A percentile compares a stretch with the other conserved stretches of the same genome.
Evolutionary conservation across 2,329 filamentous ascomycete genomes (phyloP).

Genomic region (Sclerotinia borealis): DNA sequence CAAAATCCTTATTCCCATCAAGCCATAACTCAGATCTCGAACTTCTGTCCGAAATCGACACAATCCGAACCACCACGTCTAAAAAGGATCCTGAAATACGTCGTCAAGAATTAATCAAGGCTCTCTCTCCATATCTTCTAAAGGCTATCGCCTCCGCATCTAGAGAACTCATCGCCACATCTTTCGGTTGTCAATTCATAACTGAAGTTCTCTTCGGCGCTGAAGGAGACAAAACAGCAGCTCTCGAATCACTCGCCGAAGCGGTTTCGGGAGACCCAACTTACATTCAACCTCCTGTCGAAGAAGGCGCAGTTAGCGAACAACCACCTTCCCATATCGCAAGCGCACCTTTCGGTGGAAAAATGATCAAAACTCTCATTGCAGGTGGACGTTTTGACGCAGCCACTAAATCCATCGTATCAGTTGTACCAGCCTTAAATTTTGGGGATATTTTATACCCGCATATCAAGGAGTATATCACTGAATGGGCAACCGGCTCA

Average conservation of each 20-base stretch:
- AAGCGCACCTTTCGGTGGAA: conserved; percentile 58
- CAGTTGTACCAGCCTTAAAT: conserved; percentile 67
- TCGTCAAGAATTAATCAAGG: conserved; percentile 67
- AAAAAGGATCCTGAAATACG: conserved; percentile 83
- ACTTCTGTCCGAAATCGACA: conserved; percentile 69
- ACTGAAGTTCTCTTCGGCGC: conserved; percentile 73
- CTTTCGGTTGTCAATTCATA: conserved; percentile 83
- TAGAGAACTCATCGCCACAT: conserved; percentile 61
- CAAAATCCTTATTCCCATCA: conserved; percentile 53
- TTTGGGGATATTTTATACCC: conserved; percentile 82
- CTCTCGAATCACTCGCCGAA: conserved; percentile 63
- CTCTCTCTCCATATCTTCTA: conserved; percentile 69
- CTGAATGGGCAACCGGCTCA: conserved; percentile 79
- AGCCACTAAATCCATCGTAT: conserved; percentile 61
- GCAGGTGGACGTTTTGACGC: conserved; percentile 83
- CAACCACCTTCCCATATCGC: conserved; percentile 46
- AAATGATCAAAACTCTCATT: conserved; percentile 87
- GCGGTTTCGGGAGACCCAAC: conserved; percentile 53
- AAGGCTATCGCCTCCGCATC: conserved; percentile 65
- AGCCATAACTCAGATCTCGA: conserved; percentile 61
- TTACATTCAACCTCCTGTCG: conserved; percentile 28
- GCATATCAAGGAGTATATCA: conserved; percentile 65
- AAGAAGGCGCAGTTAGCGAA: conserved; percentile 33
- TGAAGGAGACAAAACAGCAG: conserved; percentile 68
- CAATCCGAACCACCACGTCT: conserved; percentile 74